phyloP scores from a whole-genome alignment of 768 basidiomycete species.

The Agaricus sinodeliciosus region DNA sequence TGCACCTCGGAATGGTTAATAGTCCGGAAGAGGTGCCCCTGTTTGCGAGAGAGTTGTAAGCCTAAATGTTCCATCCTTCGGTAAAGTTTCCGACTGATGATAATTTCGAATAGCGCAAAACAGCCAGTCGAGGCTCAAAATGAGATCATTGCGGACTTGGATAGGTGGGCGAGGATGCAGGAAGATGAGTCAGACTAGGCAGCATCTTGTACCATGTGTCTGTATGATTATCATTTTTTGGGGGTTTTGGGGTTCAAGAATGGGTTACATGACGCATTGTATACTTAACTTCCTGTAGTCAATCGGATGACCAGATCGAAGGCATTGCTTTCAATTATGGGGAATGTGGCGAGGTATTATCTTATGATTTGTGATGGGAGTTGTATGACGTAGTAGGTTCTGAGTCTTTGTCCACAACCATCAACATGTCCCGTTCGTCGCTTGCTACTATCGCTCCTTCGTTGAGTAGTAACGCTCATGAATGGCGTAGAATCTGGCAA shows the following conservation, averaged over 20 bases:
- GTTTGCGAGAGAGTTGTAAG: constrained; percentile 67
- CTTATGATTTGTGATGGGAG: not conserved
- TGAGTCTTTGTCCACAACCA: not conserved
- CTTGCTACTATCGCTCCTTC: not conserved
- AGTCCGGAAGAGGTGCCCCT: constrained; percentile 40
- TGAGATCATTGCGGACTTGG: constrained; percentile 35
- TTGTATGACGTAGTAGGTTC: not conserved
- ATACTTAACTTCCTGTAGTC: no score
- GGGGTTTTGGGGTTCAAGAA: not conserved
- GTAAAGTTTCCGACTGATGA: constrained; percentile 7
- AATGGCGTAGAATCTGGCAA: not conserved
- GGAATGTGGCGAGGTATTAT: not conserved
- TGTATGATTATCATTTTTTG: not conserved
- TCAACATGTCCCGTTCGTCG: constrained; percentile 7
- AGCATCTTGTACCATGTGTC: not conserved
- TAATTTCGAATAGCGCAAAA: constrained; percentile 23
- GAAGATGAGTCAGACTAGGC: constrained; percentile 6
- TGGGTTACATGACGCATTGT: no score
- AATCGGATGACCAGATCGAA: no score
- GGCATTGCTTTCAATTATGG: not conserved
- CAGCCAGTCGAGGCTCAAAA: constrained; percentile 35
- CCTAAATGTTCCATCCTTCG: constrained; percentile 9
- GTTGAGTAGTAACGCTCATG: not conserved
- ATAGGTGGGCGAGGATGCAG: constrained; percentile 22
- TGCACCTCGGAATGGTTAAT: constrained; percentile 55